These are phyloP conservation scores for Glonium stellatum DNA, from an alignment of 495 filamentous ascomycete species.

Conservation along the genomic window DNA sequence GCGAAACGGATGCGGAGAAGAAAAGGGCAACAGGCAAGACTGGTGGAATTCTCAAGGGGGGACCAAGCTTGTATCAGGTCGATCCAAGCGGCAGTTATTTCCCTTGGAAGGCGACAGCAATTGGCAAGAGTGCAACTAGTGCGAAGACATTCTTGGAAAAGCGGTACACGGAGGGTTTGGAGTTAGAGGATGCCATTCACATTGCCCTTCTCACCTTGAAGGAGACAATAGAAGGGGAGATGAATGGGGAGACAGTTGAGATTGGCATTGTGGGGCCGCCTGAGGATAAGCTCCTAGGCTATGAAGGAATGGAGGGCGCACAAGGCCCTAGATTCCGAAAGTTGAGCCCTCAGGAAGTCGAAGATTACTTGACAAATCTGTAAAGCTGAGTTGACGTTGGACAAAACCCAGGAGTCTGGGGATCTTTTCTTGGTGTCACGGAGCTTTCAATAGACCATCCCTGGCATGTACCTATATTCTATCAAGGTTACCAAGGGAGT, in stretches of 20 bases:
- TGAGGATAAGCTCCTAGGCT: conserved; percentile 84
- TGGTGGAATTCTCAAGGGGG: conserved; percentile 89
- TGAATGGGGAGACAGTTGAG: conserved; percentile 98
- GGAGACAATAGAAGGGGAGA: conserved; percentile 98
- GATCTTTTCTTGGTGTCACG: not conserved
- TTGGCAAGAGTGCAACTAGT: conserved; percentile 95
- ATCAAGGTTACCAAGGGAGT: not conserved
- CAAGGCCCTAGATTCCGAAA: conserved; percentile 91
- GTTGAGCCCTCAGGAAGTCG: conserved; percentile 93
- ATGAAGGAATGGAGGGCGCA: conserved; percentile 84
- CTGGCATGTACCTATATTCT: not conserved
- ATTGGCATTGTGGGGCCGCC: conserved; percentile 96
- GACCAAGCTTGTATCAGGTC: conserved; percentile 95
- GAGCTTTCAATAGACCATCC: conserved; percentile 4
- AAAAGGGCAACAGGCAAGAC: conserved; percentile 72
- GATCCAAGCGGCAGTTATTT: conserved; percentile 96
- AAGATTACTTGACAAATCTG: conserved; percentile 97
- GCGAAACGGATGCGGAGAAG: conserved; percentile 53
- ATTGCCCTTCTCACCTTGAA: conserved; percentile 97
- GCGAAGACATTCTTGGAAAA: conserved; percentile 99
- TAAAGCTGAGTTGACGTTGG: conserved; percentile 34
- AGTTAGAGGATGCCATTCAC: conserved; percentile 97
- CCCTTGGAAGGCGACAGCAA: conserved; percentile 98
- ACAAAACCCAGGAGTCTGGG: not conserved
- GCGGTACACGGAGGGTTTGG: conserved; percentile 91